Evolutionary conservation across 2,329 filamentous ascomycete genomes (phyloP).

Genomic region (Verticillium nonalfalfae): DNA sequence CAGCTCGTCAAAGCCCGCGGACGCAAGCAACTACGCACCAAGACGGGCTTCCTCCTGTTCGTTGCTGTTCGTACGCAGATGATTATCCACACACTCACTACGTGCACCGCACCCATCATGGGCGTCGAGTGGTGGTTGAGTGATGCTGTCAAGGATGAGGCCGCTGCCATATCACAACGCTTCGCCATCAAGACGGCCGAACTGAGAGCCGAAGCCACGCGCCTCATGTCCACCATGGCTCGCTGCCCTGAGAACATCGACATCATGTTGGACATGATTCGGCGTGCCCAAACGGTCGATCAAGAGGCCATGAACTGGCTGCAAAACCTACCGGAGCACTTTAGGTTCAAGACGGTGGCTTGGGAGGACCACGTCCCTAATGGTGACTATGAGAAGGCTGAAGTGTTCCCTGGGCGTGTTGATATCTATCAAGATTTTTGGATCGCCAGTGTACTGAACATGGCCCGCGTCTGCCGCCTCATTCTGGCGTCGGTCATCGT

Average conservation of each 20-base stretch:
- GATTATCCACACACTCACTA: conserved; percentile 51
- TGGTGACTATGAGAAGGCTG: conserved; percentile 44
- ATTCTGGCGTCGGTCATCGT: conserved; percentile 49
- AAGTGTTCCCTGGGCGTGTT: conserved; percentile 54
- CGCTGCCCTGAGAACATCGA: conserved; percentile 44
- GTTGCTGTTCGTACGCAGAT: conserved; percentile 55
- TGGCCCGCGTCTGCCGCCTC: conserved; percentile 45
- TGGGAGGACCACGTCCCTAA: conserved; percentile 50
- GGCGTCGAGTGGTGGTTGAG: conserved; percentile 54
- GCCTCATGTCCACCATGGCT: conserved; percentile 36
- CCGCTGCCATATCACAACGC: conserved; percentile 40
- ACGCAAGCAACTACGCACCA: conserved; percentile 46
- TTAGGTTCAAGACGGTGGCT: conserved; percentile 43
- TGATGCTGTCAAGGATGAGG: conserved; percentile 42
- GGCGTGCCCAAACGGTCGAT: conserved; percentile 44
- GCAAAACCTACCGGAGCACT: conserved; percentile 40
- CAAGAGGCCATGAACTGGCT: conserved; percentile 46
- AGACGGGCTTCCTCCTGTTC: conserved; percentile 48
- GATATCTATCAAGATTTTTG: conserved; percentile 55
- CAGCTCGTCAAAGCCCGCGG: conserved; percentile 53
- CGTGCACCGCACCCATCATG: conserved; percentile 45
- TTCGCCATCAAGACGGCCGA: conserved; percentile 49
- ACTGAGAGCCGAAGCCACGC: conserved; percentile 47
- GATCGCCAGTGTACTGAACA: conserved; percentile 52
- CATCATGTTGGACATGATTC: conserved; percentile 44